Evolutionary conservation across 192 early-diverging fungal genomes (phyloP), one percentile per base, ranked within the genome.

Genomic region (Endogone sp.): DNA sequence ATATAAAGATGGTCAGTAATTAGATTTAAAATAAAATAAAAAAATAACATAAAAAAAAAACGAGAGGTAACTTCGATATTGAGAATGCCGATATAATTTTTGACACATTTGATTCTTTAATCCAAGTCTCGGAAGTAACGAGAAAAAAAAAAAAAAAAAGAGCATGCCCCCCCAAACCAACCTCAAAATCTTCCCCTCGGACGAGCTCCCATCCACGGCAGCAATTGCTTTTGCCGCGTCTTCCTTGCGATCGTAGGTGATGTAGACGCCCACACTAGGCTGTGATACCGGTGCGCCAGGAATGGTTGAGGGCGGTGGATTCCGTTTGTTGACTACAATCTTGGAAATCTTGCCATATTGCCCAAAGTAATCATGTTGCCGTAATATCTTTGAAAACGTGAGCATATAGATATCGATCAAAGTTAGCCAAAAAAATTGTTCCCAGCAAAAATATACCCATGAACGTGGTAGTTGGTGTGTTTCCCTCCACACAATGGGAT

Each of bases 331-430:
- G 63, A 99, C 86, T 13, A 96, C 92, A n/a, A 98, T 88, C 71
- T 94, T 92, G 64, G 86, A 84, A 66, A 99, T 95, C 71, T 95
- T 97, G 61, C 98, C 98, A 79, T 93, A 99, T 79, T 98, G 95
- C 20, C 97, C 97, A 88, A 99, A 98, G 75, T 96, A 97, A 28
- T 98, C 95, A 61, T 90, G 84, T 44, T 88, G 86, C 67, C 90
- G 81, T 59, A 99, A 77, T n/a, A 82, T 87, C 81, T 93, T 76
- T 71, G 69, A 65, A 56, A 63, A 32, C 11, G 49, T 67, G 3
- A 3, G 16, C 6, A 49, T 11, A 49, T 49, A 6, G 16, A n/a
- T 32, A 49, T 27, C 29, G 21, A 60, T 26, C 9, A 66, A 20
- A 28, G 6, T 60, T 68, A 59, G 11, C 55, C 13, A 60, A 24